phyloP scores from a whole-genome alignment of 495 filamentous ascomycete genomes.

The Talaromyces nanjingensis region DNA sequence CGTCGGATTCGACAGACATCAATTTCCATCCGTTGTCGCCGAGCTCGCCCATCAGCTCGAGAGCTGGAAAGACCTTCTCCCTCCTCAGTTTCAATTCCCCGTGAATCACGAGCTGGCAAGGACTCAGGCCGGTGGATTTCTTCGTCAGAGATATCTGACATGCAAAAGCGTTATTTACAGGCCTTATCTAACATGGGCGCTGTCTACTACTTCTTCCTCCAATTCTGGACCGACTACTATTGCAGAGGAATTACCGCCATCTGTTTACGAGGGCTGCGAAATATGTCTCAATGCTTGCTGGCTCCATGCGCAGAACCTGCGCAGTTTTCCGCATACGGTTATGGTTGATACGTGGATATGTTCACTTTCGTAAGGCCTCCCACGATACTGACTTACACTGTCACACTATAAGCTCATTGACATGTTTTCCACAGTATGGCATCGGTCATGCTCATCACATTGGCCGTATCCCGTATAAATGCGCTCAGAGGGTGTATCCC shows the following conservation, averaged over 20 bases:
- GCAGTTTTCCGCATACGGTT: conserved; percentile 31
- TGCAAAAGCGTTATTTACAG: conserved; percentile 42
- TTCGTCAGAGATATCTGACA: conserved; percentile 38
- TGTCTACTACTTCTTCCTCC: conserved; percentile 9
- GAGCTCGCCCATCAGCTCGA: conserved; percentile 39
- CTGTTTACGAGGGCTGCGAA: conserved; percentile 26
- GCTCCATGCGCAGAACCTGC: conserved; percentile 33
- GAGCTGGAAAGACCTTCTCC: conserved; percentile 35
- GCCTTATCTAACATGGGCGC: conserved; percentile 36
- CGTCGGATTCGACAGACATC: conserved; percentile 24
- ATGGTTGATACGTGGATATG: conserved; percentile 45
- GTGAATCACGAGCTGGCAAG: conserved; percentile 16
- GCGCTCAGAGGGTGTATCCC: conserved; percentile 9
- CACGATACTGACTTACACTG: background rate
- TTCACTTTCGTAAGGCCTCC: conserved; percentile 33
- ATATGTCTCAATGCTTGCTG: conserved; percentile 33
- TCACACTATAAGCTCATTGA: background rate
- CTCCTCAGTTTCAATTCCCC: conserved; percentile 29
- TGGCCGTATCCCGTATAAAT: background rate
- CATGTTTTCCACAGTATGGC: background rate
- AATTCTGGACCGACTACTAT: conserved; percentile 7
- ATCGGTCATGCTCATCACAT: background rate
- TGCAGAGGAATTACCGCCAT: conserved; percentile 9
- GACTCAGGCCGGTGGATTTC: conserved; percentile 30
- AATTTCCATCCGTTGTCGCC: conserved; percentile 31